These are phyloP conservation scores for Colletotrichum truncatum DNA, from an alignment of 2,329 filamentous ascomycete species.

Conservation along the genomic window DNA sequence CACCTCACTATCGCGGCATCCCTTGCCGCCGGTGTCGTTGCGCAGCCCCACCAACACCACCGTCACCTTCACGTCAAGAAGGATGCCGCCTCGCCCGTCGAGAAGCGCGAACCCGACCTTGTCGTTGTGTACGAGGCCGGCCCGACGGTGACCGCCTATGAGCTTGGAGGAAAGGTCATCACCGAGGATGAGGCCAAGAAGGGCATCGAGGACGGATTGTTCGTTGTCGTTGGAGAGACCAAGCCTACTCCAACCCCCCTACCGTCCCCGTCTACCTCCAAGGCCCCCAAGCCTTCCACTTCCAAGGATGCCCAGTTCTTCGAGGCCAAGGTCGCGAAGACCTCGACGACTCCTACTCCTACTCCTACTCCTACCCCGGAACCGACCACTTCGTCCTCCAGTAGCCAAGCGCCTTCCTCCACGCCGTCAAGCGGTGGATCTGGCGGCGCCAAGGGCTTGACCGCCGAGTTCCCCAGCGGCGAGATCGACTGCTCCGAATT, in stretches of 20 bases:
- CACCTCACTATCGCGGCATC: constrained; percentile 62
- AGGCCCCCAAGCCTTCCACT: constrained; percentile 40
- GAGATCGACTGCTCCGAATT: constrained; percentile 76
- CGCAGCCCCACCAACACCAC: constrained; percentile 68
- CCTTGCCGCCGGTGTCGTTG: constrained; percentile 61
- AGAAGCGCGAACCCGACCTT: constrained; percentile 56
- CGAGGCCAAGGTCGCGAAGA: constrained; percentile 49
- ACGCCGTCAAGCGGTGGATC: constrained; percentile 36
- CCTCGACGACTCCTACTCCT: constrained; percentile 40
- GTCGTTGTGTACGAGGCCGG: constrained; percentile 65
- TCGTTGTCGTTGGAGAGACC: constrained; percentile 70
- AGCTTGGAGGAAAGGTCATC: constrained; percentile 72
- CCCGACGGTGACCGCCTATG: constrained; percentile 75
- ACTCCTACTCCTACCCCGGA: constrained; percentile 31
- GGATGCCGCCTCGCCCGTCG: constrained; percentile 55
- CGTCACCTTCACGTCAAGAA: constrained; percentile 67
- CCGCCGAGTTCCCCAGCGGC: constrained; percentile 79
- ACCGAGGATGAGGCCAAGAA: constrained; percentile 71
- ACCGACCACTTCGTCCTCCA: constrained; percentile 31
- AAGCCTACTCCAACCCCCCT: constrained; percentile 61
- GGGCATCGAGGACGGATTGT: constrained; percentile 77
- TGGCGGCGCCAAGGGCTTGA: constrained; percentile 60
- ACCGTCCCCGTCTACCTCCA: constrained; percentile 48
- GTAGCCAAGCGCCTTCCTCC: constrained; percentile 37
- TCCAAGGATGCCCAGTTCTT: constrained; percentile 59